Percentiles rank a stretch among this genome's conserved stretches.
Evolutionary conservation across 192 early-diverging fungal species (phyloP).

Genomic region (Linnemannia zychae): DNA sequence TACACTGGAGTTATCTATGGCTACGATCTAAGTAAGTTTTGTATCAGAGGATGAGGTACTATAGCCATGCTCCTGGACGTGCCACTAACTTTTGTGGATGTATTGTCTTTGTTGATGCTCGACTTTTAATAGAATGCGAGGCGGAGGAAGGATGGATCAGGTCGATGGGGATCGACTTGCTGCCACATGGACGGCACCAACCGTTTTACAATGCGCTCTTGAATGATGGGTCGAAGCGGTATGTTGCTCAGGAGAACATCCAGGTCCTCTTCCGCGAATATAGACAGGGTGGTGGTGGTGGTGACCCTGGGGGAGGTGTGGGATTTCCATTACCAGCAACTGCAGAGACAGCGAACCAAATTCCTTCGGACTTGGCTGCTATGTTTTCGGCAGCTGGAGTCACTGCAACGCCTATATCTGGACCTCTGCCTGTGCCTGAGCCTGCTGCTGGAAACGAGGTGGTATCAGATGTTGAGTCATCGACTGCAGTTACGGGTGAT

Average conservation of each 20-base stretch:
- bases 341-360: slow-evolving; percentile 12
- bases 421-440: no score
- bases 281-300: neutral
- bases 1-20: slow-evolving; percentile 57
- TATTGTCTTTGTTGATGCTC: neutral
- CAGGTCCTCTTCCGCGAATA: slow-evolving; percentile 40
- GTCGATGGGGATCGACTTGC: slow-evolving; percentile 39
- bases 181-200: slow-evolving; percentile 38
- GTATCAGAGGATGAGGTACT: neutral
- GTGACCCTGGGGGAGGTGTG: neutral
- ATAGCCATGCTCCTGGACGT: neutral
- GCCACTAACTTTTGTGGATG: neutral
- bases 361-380: neutral
- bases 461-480: no score
- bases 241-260: slow-evolving; percentile 57
- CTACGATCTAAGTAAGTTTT: slow-evolving; percentile 49
- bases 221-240: slow-evolving; percentile 35
- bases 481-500: neutral
- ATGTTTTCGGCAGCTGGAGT: neutral
- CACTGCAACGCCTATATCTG: neutral
- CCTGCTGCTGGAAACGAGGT: no score
- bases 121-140: slow-evolving; percentile 43
- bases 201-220: slow-evolving; percentile 53
- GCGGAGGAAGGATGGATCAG: slow-evolving; percentile 40
- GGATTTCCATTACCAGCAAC: neutral